Conservation (phyloP, 768 basidiomycete genomes). For the Trametes cingulata region DNA sequence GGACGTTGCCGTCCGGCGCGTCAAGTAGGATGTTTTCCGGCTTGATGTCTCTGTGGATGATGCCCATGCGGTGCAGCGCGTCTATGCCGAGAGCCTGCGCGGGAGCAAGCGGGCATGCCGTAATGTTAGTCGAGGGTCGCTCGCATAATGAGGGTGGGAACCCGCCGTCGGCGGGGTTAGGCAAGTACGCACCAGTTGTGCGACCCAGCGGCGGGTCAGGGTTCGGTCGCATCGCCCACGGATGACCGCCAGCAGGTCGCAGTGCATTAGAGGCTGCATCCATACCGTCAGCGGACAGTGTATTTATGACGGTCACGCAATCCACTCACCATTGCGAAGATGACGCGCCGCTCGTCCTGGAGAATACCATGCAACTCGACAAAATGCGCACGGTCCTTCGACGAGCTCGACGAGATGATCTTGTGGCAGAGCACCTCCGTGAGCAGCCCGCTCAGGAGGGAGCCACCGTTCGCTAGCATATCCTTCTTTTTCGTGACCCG, state of each 20-base stretch:
- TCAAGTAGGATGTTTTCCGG: conserved; percentile 55
- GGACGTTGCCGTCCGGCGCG: conserved; percentile 16
- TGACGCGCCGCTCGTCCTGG: conserved; percentile 25
- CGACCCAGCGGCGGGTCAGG: conserved; percentile 28
- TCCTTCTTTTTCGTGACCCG: conserved; percentile 25
- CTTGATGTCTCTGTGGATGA: conserved; percentile 62
- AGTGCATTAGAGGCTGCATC: conserved; percentile 23
- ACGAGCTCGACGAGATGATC: conserved; percentile 21
- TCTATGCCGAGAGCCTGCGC: conserved; percentile 32
- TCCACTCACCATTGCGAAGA: conserved; percentile 30
- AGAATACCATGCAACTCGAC: conserved; percentile 31
- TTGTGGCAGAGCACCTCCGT: conserved; percentile 29
- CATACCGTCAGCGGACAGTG: not conserved
- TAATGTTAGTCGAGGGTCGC: not conserved
- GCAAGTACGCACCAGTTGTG: conserved; percentile 26
- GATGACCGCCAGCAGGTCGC: conserved; percentile 20
- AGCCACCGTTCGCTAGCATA: not conserved
- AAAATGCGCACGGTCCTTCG: conserved; percentile 24
- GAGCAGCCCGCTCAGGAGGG: conserved; percentile 9
- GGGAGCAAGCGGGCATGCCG: not conserved
- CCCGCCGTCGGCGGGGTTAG: not conserved
- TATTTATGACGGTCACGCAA: not conserved
- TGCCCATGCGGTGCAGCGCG: conserved; percentile 50
- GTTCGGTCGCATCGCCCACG: conserved; percentile 5
- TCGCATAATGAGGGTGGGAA: conserved; percentile 10